Percentiles rank a stretch among this genome's conserved stretches.
phyloP scores from a whole-genome alignment of 164 flowering plant species.

The Nymphaea colorata region DNA sequence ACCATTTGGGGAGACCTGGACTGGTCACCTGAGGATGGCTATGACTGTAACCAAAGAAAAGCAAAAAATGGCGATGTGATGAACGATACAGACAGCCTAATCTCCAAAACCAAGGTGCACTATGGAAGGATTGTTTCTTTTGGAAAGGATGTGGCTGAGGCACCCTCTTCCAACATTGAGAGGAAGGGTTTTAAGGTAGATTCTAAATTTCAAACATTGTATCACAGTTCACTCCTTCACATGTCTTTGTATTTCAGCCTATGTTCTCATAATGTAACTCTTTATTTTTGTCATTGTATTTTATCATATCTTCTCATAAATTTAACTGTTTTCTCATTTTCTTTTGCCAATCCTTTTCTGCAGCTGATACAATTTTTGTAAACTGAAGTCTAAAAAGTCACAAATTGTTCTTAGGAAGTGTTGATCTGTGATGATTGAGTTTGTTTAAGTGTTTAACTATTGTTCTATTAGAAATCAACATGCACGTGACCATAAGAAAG shows the following conservation, averaged over 20 bases:
- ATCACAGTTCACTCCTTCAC: neutral
- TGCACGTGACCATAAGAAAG: too few species aligned
- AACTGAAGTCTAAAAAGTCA: too few species aligned
- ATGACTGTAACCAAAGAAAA: slow-evolving; percentile 27
- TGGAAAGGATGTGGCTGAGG: slow-evolving; percentile 66
- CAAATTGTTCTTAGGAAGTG: too few species aligned
- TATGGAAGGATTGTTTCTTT: slow-evolving; percentile 87
- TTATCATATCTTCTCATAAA: too few species aligned
- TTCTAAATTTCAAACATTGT: slow-evolving; percentile 1
- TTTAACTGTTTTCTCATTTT: too few species aligned
- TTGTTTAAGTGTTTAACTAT: too few species aligned
- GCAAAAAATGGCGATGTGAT: slow-evolving; percentile 8
- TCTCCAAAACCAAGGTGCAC: slow-evolving; percentile 12
- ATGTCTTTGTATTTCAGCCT: neutral
- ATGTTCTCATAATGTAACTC: neutral
- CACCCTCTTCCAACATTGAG: slow-evolving; percentile 46
- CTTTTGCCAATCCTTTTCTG: too few species aligned
- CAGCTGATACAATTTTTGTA: too few species aligned
- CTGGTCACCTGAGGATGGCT: slow-evolving; percentile 89
- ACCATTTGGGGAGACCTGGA: slow-evolving; percentile 91
- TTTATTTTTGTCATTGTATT: too few species aligned
- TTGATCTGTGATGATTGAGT: too few species aligned
- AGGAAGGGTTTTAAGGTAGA: slow-evolving; percentile 66
- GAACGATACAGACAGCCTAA: slow-evolving; percentile 11
- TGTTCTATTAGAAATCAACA: too few species aligned